These are phyloP conservation scores for Diaporthe sp. DNA, from an alignment of 2,329 filamentous ascomycete species.

Conservation along the genomic window DNA sequence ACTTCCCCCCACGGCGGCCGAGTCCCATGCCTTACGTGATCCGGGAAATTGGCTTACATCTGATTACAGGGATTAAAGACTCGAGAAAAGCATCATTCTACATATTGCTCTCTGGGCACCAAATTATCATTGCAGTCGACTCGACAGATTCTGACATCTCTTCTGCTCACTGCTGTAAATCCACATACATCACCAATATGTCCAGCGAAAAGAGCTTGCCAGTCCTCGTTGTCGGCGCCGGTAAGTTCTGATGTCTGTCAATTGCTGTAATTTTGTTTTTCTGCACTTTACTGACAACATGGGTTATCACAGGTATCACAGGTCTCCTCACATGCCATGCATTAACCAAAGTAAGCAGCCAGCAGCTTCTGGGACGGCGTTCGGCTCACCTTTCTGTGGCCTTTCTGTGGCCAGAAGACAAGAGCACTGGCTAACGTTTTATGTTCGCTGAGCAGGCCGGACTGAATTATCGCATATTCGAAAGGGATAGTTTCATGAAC, in stretches of 20 bases:
- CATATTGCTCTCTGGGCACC: neutral
- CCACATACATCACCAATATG: neutral
- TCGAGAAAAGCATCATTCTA: neutral
- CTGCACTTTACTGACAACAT: neutral
- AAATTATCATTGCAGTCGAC: neutral
- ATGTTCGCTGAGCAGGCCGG: neutral
- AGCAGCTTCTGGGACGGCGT: neutral
- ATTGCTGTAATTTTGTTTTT: neutral
- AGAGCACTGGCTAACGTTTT: neutral
- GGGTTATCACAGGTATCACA: neutral
- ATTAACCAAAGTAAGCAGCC: neutral
- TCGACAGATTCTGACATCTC: too few species aligned
- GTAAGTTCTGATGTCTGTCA: neutral
- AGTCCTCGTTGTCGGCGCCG: neutral
- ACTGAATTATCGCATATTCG: slow-evolving; percentile 13
- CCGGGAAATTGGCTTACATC: neutral
- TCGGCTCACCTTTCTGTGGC: neutral
- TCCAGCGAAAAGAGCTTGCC: neutral
- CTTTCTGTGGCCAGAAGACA: neutral
- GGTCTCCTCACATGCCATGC: slow-evolving; percentile 21
- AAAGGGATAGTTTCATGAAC: slow-evolving; percentile 11
- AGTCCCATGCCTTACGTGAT: neutral
- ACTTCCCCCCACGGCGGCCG: slow-evolving; percentile 21
- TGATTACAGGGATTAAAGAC: neutral
- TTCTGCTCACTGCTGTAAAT: neutral